Conservation (phyloP, 257 asterid species). For the Petunia secreta region DNA sequence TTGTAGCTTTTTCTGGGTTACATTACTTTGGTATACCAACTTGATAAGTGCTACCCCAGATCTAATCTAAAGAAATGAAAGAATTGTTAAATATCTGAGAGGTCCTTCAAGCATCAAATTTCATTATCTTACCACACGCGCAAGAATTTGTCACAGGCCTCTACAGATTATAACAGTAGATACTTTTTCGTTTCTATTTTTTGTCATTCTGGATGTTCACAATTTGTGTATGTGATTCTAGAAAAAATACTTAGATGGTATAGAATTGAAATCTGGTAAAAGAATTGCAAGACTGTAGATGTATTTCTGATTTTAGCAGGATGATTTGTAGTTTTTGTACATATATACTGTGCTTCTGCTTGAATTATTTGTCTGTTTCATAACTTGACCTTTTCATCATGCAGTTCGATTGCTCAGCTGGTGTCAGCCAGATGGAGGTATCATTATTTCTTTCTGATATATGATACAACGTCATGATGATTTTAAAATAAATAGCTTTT, state of each 20-base stretch:
- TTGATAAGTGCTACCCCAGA: constrained; percentile 10
- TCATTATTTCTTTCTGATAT: not conserved
- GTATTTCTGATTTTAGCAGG: not conserved
- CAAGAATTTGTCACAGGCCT: too few species aligned
- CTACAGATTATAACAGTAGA: too few species aligned
- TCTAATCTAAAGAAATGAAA: constrained; percentile 10
- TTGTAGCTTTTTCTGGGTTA: not conserved
- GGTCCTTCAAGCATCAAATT: not conserved
- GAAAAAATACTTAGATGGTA: not conserved
- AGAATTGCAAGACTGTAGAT: not conserved
- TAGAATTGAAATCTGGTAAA: not conserved
- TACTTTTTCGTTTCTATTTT: not conserved
- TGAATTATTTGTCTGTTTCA: not conserved
- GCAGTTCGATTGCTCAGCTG: constrained; percentile 95
- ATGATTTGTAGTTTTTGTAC: not conserved
- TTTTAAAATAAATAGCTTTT: not conserved
- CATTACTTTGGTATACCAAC: not conserved
- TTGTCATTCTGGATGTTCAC: not conserved
- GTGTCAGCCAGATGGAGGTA: constrained; percentile 98
- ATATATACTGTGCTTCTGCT: not conserved
- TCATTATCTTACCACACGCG: too few species aligned
- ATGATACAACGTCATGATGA: constrained; percentile 6
- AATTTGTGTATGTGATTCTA: constrained; percentile 15
- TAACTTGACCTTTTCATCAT: constrained; percentile 26
- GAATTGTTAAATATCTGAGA: not conserved